phyloP scores from a whole-genome alignment of 208 protist genomes.

The Paratrypanosoma confusum region DNA sequence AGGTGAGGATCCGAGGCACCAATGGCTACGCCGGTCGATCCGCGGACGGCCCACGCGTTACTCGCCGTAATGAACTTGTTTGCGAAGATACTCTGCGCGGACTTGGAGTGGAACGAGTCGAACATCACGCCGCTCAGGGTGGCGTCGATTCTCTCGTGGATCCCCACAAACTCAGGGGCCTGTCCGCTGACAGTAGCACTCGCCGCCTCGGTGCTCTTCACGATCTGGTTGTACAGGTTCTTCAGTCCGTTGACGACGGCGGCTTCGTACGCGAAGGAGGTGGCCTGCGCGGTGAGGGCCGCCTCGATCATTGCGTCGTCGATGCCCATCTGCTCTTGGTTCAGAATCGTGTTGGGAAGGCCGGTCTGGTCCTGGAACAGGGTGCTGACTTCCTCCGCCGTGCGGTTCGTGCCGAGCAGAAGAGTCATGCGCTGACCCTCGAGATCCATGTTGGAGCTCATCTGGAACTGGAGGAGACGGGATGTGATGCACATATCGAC shows the following conservation, averaged over 20 bases:
- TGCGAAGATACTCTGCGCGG: constrained; percentile 18
- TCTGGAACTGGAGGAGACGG: constrained; percentile 40
- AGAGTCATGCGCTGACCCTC: constrained; percentile 29
- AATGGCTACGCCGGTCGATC: constrained; percentile 19
- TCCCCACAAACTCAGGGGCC: no score
- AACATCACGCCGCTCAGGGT: constrained; percentile 6
- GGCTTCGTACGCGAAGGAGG: neutral
- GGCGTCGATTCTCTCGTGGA: constrained; percentile 4
- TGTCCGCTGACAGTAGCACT: neutral
- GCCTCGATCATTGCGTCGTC: neutral
- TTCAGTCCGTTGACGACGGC: constrained; percentile 1
- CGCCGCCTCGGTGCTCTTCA: constrained; percentile 2
- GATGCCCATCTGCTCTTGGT: constrained; percentile 12
- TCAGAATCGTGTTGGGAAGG: constrained; percentile 24
- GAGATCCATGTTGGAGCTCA: constrained; percentile 27
- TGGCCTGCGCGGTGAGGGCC: constrained; percentile 3
- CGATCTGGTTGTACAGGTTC: constrained; percentile 26
- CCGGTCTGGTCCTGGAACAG: constrained; percentile 27
- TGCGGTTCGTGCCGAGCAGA: constrained; percentile 26
- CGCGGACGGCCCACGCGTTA: constrained; percentile 39
- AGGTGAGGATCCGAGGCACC: constrained; percentile 53
- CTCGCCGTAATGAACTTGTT: constrained; percentile 32
- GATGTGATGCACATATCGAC: constrained; percentile 30
- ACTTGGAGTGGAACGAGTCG: constrained; percentile 4
- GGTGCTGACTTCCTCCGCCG: constrained; percentile 27